Evolutionary conservation across 2,329 filamentous ascomycete genomes (phyloP).

Genomic region (Beauveria caledonica): DNA sequence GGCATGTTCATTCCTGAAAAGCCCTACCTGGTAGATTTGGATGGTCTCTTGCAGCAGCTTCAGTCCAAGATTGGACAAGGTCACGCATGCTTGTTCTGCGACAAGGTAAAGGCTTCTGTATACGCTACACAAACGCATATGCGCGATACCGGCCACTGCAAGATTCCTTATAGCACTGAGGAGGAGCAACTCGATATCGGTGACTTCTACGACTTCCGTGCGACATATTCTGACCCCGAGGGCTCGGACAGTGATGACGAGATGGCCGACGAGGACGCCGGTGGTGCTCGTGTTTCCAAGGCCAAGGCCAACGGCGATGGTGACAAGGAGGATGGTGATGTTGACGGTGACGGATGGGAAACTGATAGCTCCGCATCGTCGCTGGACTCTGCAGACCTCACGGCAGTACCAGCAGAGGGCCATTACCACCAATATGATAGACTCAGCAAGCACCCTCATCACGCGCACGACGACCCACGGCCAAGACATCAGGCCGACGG

Average conservation of each 20-base stretch:
- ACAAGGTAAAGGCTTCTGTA: conserved; percentile 69
- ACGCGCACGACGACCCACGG: conserved; percentile 62
- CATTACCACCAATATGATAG: conserved; percentile 64
- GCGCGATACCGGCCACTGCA: conserved; percentile 94
- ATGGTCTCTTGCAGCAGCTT: conserved; percentile 72
- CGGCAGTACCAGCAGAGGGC: conserved; percentile 67
- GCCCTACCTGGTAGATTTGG: conserved; percentile 70
- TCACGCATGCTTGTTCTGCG: conserved; percentile 82
- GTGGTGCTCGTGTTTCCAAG: conserved; percentile 48
- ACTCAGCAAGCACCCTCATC: conserved; percentile 65
- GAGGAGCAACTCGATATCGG: conserved; percentile 90
- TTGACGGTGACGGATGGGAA: conserved; percentile 78
- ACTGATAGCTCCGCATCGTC: conserved; percentile 89
- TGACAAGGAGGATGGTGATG: conserved; percentile 42
- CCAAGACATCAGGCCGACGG: conserved; percentile 68
- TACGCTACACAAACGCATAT: conserved; percentile 90
- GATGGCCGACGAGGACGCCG: conserved; percentile 51
- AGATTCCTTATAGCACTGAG: conserved; percentile 84
- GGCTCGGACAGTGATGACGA: conserved; percentile 50
- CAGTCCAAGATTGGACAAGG: conserved; percentile 71
- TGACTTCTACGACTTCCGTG: conserved; percentile 93
- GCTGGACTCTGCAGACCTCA: conserved; percentile 76
- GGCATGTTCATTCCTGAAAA: conserved; percentile 95
- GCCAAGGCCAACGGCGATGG: conserved; percentile 40
- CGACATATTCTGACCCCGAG: conserved; percentile 82